These are phyloP conservation scores for Telfairia occidentalis DNA, from an alignment of 331 rosid genomes.

Conservation along the genomic window DNA sequence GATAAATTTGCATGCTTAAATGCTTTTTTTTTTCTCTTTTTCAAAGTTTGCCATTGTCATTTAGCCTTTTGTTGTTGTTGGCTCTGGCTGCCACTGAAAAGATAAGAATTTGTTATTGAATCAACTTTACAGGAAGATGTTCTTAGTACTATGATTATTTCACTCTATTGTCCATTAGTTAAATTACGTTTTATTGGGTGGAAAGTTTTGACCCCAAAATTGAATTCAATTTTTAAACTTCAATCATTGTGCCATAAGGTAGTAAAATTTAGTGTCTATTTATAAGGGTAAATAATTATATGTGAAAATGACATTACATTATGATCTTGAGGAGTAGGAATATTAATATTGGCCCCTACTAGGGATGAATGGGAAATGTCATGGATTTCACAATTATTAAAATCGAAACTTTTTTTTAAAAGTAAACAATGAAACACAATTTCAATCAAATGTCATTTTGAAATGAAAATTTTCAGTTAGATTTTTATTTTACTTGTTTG, in stretches of 20 bases:
- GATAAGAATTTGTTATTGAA: not conserved
- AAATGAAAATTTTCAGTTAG: not conserved
- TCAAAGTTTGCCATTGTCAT: not conserved
- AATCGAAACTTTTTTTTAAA: not conserved
- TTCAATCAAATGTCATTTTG: not conserved
- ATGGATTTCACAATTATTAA: not conserved
- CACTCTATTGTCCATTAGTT: not conserved
- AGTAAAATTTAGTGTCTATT: not conserved
- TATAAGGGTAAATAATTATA: not conserved
- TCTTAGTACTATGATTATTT: not conserved
- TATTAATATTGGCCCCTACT: not conserved
- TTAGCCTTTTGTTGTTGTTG: not conserved
- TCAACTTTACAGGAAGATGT: not conserved
- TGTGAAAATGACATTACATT: not conserved
- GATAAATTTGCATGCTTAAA: constrained; percentile 5
- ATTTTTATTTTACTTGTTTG: not conserved
- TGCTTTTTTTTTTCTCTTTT: not conserved
- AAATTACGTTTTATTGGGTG: not conserved
- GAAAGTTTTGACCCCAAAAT: not conserved
- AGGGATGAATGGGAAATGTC: not conserved
- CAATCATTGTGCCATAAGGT: not conserved
- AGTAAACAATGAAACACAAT: not conserved
- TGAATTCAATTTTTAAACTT: not conserved
- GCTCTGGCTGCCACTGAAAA: not conserved
- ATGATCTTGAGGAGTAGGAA: not conserved